phyloP scores from a whole-genome alignment of 352 stramenopile species.

The Pythium oligandrum region DNA sequence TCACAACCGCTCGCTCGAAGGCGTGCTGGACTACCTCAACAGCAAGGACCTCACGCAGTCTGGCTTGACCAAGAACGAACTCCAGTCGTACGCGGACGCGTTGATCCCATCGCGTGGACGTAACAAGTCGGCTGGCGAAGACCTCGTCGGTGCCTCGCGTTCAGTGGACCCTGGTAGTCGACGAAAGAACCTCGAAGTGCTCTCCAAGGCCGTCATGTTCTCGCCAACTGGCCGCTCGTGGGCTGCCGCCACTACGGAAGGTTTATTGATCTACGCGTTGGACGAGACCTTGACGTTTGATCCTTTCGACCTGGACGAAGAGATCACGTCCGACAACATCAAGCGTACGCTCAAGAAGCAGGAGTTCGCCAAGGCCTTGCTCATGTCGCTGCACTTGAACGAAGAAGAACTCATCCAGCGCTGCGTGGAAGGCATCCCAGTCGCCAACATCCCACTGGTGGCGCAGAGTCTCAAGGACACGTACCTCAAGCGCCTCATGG shows the following conservation, averaged over 20 bases:
- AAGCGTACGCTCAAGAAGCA: conserved; percentile 78
- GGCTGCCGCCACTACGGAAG: conserved; percentile 96
- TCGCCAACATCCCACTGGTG: conserved; percentile 88
- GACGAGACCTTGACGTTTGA: conserved; percentile 98
- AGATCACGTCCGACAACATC: conserved; percentile 94
- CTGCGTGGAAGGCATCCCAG: conserved; percentile 90
- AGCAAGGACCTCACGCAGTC: conserved; percentile 80
- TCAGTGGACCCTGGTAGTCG: conserved; percentile 92
- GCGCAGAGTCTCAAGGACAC: conserved; percentile 86
- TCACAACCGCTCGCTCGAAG: conserved; percentile 95
- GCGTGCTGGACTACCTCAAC: conserved; percentile 96
- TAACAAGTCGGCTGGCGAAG: conserved; percentile 25
- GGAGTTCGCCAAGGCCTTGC: conserved; percentile 91
- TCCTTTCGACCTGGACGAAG: conserved; percentile 97
- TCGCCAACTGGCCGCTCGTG: conserved; percentile 96
- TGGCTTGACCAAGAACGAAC: conserved; percentile 58
- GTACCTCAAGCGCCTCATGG: conserved; percentile 91
- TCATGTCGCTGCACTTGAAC: conserved; percentile 97
- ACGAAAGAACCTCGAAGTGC: conserved; percentile 80
- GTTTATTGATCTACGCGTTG: conserved; percentile 96
- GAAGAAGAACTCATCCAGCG: conserved; percentile 91
- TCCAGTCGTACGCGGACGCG: conserved; percentile 59
- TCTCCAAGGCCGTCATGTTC: conserved; percentile 94
- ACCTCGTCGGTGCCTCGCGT: conserved; percentile 77
- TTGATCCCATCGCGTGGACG: conserved; percentile 5